Evolutionary conservation across 1,284 basidiomycete genomes (phyloP), one percentile per base, ranked within the genome.

Genomic region (Pseudozyma pruni): DNA sequence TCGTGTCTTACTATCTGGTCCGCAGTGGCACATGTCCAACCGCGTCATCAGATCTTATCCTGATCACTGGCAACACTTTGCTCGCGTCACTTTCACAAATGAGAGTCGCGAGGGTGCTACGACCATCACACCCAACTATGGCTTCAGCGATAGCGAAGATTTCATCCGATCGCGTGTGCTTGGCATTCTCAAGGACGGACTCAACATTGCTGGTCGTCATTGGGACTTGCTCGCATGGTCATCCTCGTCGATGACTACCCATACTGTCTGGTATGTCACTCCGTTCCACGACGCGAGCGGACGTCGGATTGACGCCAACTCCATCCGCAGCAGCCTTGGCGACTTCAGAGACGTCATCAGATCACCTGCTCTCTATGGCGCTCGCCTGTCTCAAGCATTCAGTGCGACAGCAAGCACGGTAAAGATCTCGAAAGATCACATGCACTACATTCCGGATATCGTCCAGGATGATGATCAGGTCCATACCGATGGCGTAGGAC

Each of bases 361-460:
- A 7, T 37, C n/a, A 17, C 67, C 67, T 1, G 60, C 61, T 16
- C 39, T 27, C 9, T 64, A 60, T 34, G 67, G 67, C 4, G 61
- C 67, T 0, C 43, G 61, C 11, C 35, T 70, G 7, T 70, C 67
- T 7, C 67, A 70, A 34, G 67, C 67, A 9, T 70, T 70, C 44
- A 70, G 67, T 31, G 67, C 67, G 1, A 70, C 67, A 2, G 67
- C 67, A 0, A 49, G 47, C 2, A 64, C 67, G 1, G 23, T 70
- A 13, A 20, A 33, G 2, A 41, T 70, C 1, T 33, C 54, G 2
- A 7, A 33, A 6, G 31, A 38, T 9, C 29, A 23, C 16, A 33
- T 56, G n/a, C 7, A 33, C 2, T 1, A 9, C 1, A 34, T 38
- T 2, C 31, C 39, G 5, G 58, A 57, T 25, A 48, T 44, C 11